phyloP scores from a whole-genome alignment of 768 basidiomycete species.

The Austroboletus festivus region DNA sequence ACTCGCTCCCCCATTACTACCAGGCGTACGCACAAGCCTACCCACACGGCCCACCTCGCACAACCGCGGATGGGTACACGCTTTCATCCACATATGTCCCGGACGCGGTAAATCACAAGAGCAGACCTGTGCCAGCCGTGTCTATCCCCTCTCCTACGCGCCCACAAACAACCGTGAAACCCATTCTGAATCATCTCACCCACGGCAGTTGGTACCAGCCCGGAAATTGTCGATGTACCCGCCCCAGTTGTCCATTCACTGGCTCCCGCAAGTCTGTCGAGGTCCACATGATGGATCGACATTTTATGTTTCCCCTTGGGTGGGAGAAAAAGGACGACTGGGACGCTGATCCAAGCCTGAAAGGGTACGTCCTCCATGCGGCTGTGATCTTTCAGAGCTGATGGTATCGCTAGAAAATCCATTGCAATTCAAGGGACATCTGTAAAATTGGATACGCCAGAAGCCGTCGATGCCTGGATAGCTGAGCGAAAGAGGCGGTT shows the following conservation, averaged over 20 bases:
- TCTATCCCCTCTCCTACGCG: not conserved
- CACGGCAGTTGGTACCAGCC: constrained; percentile 56
- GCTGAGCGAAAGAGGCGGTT: constrained; percentile 84
- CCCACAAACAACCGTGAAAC: constrained; percentile 6
- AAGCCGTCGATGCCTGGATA: constrained; percentile 81
- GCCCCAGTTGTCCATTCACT: constrained; percentile 61
- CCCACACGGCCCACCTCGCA: constrained; percentile 16
- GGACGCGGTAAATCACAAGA: constrained; percentile 2
- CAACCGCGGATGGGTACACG: constrained; percentile 36
- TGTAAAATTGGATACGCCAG: constrained; percentile 73
- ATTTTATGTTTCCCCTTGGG: constrained; percentile 74
- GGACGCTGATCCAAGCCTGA: constrained; percentile 81
- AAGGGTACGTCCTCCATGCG: constrained; percentile 50
- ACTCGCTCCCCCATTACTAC: constrained; percentile 48
- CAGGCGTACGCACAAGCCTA: constrained; percentile 48
- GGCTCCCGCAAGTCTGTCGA: constrained; percentile 73
- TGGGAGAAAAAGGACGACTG: constrained; percentile 67
- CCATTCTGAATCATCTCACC: constrained; percentile 17
- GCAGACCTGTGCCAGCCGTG: not conserved
- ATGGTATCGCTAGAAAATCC: constrained; percentile 51
- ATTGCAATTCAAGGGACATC: constrained; percentile 78
- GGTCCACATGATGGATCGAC: constrained; percentile 87
- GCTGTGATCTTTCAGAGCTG: not conserved
- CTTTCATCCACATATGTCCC: constrained; percentile 39
- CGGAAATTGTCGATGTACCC: constrained; percentile 58